Evolutionary conservation across 805 yeast genomes (phyloP), one percentile per base, ranked within the genome.

Genomic region (Cyberlindnera mycetangii): DNA sequence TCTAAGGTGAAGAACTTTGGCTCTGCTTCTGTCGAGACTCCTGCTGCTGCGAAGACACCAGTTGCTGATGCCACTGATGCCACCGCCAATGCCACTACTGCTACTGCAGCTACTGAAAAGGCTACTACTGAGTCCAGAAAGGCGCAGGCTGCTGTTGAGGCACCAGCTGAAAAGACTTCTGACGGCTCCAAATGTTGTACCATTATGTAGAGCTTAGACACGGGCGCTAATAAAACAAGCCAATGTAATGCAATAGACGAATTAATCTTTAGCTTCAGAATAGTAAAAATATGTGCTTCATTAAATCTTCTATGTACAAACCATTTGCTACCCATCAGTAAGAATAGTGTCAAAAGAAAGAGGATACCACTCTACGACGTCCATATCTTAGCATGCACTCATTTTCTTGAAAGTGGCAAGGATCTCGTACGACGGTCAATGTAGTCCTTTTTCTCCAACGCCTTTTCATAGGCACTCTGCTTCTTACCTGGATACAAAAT

Each of bases 401-500:
- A 48, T 21, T 50, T 63, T 63, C 52, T 61, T 49, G 49, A 73
- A 72, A 73, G 76, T 15, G 83, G 83, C 38, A 81, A 62, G 3
- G 84, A 69, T 57, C 74, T 72, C 46, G 77, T 77, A 47, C 83
- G 75, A 46, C 71, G 69, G 34, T 72, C 70, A 42, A 82, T 64
- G 62, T 80, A 82, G 36, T 78, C 81, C 45, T 73, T 76, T 60
- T 72, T 74, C 50, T 74, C 71, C 58, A 73, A 66, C 53, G 69
- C 69, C 55, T 71, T 72, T 44, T 59, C 62, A 54, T 71, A 65
- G 38, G 67, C 70, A 16, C 75, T 65, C 48, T 75, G 72, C 42
- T 70, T 71, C 66, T 81, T 85, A 22, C 89, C 89, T 2, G 95
- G 95, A 61, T 86, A 88, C 27, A 87, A 52, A 31, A 88, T 66